Evolutionary conservation across 1,284 basidiomycete species (phyloP), one percentile per base, ranked within the genome.

Genomic region (Coniferiporia sulphurascens): DNA sequence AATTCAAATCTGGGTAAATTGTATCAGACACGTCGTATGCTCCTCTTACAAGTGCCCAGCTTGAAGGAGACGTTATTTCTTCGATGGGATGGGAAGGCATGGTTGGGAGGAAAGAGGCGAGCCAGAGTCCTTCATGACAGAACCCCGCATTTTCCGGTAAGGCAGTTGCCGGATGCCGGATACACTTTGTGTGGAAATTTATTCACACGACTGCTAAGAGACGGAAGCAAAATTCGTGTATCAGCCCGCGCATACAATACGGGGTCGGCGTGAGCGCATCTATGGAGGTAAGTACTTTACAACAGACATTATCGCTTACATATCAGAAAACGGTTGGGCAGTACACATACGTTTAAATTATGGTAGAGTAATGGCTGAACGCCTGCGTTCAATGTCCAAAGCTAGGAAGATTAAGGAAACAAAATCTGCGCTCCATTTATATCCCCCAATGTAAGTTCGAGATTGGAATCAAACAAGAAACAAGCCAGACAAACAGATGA

Each of bases 11-110:
- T n/a, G n/a, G 22, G 15, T 12, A 34, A 48, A 53, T 10, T 49
- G 41, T 22, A 35, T 35, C 56, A 8, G 9, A 22, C 35, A 38
- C 35, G 32, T 32, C 34, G 15, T 48, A 65, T 17, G 32, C 22
- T 45, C 15, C 13, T 69, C 77, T 52, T 65, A 91, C 90, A 78
- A 93, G 80, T 56, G 87, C 83, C 91, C 91, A 93, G 67, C 90
- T 89, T 38, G 88, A 82, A 65, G 85, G 79, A 7, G 90, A 91
- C 15, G 88, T 92, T 66, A 87, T 82, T 62, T 87, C 80, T 62
- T 83, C 78, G 58, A 92, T 76, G 49, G 88, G 86, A 69, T 91
- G 90, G 55, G 73, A 64, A 36, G 78, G 65, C 83, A 84, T 85
- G 64, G 60, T 74, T 61, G 64, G 61, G 49, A 58, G 45, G 55